A percentile compares a stretch with the other conserved stretches of the same genome.
Conservation (phyloP, 1,284 basidiomycete genomes). For the Trametes versicolor region DNA sequence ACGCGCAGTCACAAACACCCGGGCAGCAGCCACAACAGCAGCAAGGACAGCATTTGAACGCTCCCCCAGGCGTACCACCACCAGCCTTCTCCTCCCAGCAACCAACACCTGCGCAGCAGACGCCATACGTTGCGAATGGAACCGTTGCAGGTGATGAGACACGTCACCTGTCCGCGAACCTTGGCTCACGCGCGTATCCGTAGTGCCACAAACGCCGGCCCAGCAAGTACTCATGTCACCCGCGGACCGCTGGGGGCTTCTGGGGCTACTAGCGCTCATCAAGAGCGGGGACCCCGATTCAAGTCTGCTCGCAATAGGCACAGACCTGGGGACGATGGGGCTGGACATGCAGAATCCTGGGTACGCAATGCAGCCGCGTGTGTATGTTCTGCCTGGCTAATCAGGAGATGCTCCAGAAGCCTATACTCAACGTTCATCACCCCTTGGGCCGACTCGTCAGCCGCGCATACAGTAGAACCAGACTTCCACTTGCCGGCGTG, state of each 20-base stretch:
- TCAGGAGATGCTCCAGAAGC: conserved; percentile 60
- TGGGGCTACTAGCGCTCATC: conserved; percentile 91
- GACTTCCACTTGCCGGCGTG: conserved; percentile 93
- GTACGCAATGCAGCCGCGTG: conserved; percentile 54
- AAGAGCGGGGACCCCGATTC: conserved; percentile 92
- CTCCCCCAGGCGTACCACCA: conserved; percentile 65
- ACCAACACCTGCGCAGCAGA: conserved; percentile 47
- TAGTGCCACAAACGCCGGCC: conserved; percentile 84
- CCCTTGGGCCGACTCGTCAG: conserved; percentile 93
- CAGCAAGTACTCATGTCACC: conserved; percentile 95
- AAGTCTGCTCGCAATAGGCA: conserved; percentile 88
- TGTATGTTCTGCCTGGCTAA: conserved; percentile 11
- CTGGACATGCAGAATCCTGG: conserved; percentile 89
- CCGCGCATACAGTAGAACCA: conserved; percentile 86
- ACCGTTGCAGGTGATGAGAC: conserved; percentile 44
- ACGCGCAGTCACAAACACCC: conserved; percentile 42
- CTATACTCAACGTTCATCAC: conserved; percentile 96
- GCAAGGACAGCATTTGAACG: conserved; percentile 50
- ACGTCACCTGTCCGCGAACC: conserved; percentile 39
- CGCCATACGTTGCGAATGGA: conserved; percentile 47
- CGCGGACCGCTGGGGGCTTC: conserved; percentile 94
- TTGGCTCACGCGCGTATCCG: conserved; percentile 37
- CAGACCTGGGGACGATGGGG: conserved; percentile 93
- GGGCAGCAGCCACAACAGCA: conserved; percentile 41
- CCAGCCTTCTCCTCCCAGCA: conserved; percentile 49